These are phyloP conservation scores for Macrolepiota albuminosa DNA, from an alignment of 768 basidiomycete species.

Conservation along the genomic window DNA sequence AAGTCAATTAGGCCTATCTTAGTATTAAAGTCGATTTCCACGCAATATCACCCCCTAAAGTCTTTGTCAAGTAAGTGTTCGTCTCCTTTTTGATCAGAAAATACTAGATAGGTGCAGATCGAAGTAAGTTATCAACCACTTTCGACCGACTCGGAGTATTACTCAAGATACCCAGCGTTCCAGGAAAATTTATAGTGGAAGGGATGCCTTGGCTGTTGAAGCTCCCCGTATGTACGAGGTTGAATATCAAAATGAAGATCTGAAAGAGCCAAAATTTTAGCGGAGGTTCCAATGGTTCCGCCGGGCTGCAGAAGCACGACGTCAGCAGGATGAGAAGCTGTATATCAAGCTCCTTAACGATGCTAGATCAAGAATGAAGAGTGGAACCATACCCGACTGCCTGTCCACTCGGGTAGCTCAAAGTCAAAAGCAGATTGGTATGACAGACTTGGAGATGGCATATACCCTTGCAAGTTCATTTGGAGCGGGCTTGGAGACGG, in stretches of 20 bases:
- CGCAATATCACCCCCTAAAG: background rate
- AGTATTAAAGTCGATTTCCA: background rate
- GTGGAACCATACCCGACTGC: conserved; percentile 34
- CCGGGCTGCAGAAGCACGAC: conserved; percentile 32
- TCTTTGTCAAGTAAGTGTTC: conserved; percentile 3
- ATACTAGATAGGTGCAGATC: background rate
- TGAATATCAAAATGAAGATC: background rate
- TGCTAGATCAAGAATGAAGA: conserved; percentile 36
- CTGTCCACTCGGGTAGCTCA: conserved; percentile 33
- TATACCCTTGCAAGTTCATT: conserved; percentile 42
- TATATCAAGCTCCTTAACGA: conserved; percentile 36
- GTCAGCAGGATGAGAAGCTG: conserved; percentile 32
- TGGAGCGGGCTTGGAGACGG: conserved; percentile 38
- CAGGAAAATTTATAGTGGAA: conserved; percentile 45
- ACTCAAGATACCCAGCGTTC: conserved; percentile 27
- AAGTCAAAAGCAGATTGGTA: conserved; percentile 30
- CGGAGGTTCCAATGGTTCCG: conserved; percentile 39
- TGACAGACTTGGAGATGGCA: conserved; percentile 39
- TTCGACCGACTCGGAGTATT: background rate
- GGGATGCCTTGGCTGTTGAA: conserved; percentile 43
- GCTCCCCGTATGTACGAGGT: conserved; percentile 28
- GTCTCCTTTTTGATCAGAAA: background rate
- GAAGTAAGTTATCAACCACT: background rate
- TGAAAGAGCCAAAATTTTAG: conserved; percentile 13
- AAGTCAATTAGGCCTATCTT: conserved; percentile 11